These are phyloP conservation scores for Ramalina peruviana DNA, from an alignment of 495 filamentous ascomycete genomes.

Conservation along the genomic window DNA sequence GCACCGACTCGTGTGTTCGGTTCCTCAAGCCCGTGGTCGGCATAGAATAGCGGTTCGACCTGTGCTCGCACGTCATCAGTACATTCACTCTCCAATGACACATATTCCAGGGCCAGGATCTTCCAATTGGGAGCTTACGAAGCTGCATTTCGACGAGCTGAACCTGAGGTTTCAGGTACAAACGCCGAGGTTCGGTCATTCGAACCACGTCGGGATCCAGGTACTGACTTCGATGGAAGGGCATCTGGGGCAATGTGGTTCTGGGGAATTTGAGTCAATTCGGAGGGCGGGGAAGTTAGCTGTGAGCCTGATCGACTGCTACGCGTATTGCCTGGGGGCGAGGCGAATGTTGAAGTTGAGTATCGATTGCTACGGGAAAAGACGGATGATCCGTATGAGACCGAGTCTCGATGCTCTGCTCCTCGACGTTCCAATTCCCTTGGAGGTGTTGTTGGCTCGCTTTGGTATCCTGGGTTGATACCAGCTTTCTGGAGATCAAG, in stretches of 20 bases:
- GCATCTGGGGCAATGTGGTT: conserved; percentile 35
- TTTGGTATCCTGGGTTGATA: conserved; percentile 53
- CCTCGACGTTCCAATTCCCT: conserved; percentile 58
- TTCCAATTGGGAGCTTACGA: conserved; percentile 38
- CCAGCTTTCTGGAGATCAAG: conserved; percentile 54
- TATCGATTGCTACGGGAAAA: conserved; percentile 69
- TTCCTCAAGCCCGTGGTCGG: conserved; percentile 52
- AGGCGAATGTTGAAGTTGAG: conserved; percentile 68
- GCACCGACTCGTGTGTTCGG: conserved; percentile 37
- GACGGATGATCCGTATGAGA: conserved; percentile 46
- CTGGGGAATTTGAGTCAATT: conserved; percentile 37
- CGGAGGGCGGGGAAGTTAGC: conserved; percentile 45
- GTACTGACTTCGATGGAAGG: conserved; percentile 67
- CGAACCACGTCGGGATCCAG: conserved; percentile 55
- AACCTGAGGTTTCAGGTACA: conserved; percentile 35
- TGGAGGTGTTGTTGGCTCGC: conserved; percentile 93
- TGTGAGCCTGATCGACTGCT: conserved; percentile 60
- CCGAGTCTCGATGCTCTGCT: too few relatives aligned
- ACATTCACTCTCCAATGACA: not conserved
- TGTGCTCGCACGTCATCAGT: conserved; percentile 18
- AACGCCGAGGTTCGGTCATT: conserved; percentile 13
- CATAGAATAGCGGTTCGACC: conserved; percentile 81
- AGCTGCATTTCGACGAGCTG: conserved; percentile 50
- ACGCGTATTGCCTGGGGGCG: conserved; percentile 63
- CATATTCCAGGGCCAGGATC: not conserved